Percentiles rank a stretch among this genome's conserved stretches.
phyloP scores from a whole-genome alignment of 2,329 filamentous ascomycete species.

The Sporothrix variecibatus region DNA sequence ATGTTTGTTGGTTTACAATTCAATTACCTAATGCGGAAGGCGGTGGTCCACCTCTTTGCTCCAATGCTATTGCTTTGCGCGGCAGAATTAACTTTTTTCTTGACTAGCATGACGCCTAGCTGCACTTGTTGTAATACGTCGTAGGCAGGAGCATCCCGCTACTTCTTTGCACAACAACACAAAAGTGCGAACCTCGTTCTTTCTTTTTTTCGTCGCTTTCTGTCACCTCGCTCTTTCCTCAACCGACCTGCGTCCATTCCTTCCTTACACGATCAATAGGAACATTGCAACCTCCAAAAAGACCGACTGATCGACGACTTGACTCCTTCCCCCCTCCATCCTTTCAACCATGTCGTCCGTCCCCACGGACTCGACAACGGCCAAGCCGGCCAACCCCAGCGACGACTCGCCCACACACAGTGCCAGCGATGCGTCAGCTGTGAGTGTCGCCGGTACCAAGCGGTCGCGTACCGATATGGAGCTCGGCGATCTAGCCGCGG shows the following conservation, averaged over 20 bases:
- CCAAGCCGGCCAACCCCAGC: neutral
- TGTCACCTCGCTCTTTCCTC: neutral
- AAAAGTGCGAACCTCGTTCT: neutral
- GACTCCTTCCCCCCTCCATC: neutral
- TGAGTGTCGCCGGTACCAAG: slow-evolving; percentile 20
- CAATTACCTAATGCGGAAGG: slow-evolving; percentile 9
- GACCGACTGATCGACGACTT: neutral
- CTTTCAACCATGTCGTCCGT: slow-evolving; percentile 17
- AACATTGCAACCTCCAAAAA: neutral
- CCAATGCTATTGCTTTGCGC: neutral
- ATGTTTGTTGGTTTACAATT: neutral
- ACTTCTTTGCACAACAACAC: neutral
- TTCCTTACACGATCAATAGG: neutral
- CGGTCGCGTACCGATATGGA: slow-evolving; percentile 23
- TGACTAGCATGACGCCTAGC: neutral
- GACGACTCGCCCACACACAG: neutral
- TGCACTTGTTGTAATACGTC: neutral
- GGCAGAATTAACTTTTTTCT: slow-evolving; percentile 23
- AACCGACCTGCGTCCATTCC: neutral
- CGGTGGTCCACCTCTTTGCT: neutral
- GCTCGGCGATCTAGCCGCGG: neutral
- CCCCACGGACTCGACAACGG: slow-evolving; percentile 3
- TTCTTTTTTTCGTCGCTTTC: neutral
- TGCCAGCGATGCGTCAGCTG: neutral
- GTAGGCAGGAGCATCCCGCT: slow-evolving; percentile 7